Evolutionary conservation across 306 rosid species (phyloP).

Genomic region (Rubus idaeus): DNA sequence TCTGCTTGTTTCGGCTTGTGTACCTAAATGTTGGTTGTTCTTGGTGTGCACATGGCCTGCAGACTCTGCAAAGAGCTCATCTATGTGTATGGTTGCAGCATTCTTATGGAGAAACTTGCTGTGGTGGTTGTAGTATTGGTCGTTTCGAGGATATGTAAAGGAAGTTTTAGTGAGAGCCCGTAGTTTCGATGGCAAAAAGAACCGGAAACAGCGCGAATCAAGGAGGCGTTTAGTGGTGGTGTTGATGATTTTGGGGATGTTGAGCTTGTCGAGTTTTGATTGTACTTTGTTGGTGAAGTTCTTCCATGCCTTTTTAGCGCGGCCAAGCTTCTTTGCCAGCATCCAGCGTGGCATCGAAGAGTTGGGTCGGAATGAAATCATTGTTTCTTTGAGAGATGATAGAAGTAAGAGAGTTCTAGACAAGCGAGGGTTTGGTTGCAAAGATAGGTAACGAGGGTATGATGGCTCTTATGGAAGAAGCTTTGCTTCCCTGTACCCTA

Average conservation of each 20-base stretch:
- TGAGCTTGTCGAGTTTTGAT: constrained; percentile 45
- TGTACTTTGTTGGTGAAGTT: constrained; percentile 38
- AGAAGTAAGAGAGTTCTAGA: background rate
- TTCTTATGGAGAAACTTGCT: constrained; percentile 23
- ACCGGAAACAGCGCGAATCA: constrained; percentile 33
- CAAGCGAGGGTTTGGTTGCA: background rate
- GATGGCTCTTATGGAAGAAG: constrained; percentile 9
- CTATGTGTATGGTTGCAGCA: constrained; percentile 48
- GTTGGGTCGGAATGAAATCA: background rate
- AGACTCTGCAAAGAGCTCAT: constrained; percentile 51
- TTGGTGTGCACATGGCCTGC: background rate
- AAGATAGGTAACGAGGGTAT: background rate
- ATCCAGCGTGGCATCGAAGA: constrained; percentile 39
- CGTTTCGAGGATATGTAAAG: background rate
- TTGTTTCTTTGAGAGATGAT: background rate
- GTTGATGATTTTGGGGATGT: constrained; percentile 37
- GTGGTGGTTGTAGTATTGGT: constrained; percentile 12
- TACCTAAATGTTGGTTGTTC: background rate
- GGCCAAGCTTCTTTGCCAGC: constrained; percentile 54
- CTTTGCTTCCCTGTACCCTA: background rate
- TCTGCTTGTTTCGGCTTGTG: constrained; percentile 40
- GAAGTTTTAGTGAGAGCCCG: constrained; percentile 36
- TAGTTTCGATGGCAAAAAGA: constrained; percentile 35
- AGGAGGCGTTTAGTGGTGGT: constrained; percentile 40
- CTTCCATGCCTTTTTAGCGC: constrained; percentile 61